Evolutionary conservation across 2,329 filamentous ascomycete genomes (phyloP).

Genomic region (Trichoderma sp.): DNA sequence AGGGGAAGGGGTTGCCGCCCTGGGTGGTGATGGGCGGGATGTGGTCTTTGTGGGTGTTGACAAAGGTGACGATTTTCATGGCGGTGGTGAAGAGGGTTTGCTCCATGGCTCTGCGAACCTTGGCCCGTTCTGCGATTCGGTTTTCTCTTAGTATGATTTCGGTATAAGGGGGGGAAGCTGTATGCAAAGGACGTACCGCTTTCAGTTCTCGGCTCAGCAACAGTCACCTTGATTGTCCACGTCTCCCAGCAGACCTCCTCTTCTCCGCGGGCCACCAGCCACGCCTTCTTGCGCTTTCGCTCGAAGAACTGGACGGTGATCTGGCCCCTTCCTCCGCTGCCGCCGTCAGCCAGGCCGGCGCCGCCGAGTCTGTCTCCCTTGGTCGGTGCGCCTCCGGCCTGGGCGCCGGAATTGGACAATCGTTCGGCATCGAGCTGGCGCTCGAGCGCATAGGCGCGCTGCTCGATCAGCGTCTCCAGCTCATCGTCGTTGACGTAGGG

Average conservation of each 20-base stretch:
- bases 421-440: conserved; percentile 68
- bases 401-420: conserved; percentile 30
- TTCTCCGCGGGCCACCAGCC: conserved; percentile 70
- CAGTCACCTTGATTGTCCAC: conserved; percentile 92
- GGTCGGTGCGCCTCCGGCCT: conserved; percentile 10
- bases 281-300: conserved; percentile 78
- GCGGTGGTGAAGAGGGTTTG: conserved; percentile 82
- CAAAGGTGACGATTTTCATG: conserved; percentile 84
- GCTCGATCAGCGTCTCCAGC: conserved; percentile 89
- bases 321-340: conserved; percentile 66
- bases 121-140: conserved; percentile 66
- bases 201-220: conserved; percentile 84
- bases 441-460: conserved; percentile 74
- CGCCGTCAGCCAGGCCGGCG: conserved; percentile 23
- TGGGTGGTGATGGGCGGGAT: conserved; percentile 96
- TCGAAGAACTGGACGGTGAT: conserved; percentile 92
- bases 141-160: neutral
- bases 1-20: conserved; percentile 91
- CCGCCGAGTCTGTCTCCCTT: conserved; percentile 41
- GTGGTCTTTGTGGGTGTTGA: conserved; percentile 87
- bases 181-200: conserved; percentile 58
- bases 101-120: conserved; percentile 88
- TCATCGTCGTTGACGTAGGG: conserved; percentile 87
- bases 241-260: conserved; percentile 97
- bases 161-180: neutral